Base-by-base conservation (phyloP, 139 green algal species). In the Mesostigma viride region DNA sequence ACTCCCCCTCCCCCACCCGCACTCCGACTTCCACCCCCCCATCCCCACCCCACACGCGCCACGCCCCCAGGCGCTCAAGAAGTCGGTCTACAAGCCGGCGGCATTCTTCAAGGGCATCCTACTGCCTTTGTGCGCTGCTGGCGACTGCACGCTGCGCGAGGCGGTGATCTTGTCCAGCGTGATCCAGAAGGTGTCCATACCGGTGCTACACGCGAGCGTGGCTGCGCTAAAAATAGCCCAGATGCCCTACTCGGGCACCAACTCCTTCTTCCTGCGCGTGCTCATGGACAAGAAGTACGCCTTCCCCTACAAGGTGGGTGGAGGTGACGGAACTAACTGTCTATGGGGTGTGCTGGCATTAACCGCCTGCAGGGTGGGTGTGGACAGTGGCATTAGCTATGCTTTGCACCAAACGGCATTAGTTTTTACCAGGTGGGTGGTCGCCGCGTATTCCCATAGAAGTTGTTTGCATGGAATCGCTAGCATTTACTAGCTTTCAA, bases 221-320 rank as follows among this genome's bases (percentile, higher is more conserved):
- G 76, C 88, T 58, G 74, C 97, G 76, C 75, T 95, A 69, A 86
- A 91, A 51, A 81, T 96, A 28, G 87, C 90, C 1, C 75, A 92
- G 76, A 86, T 98, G 86, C 70, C 82, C 14, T 99, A 97, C 81
- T 83, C 75, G 26, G 93, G 93, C 66, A 91, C 88, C 48, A 98
- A 88, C 58, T 68, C 76, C 70, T 99, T 97, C 85, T 97, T 99
- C 83, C 91, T 99, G 32, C 80, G 85, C 14, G 85, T 95, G 59
- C 81, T 99, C 73, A 78, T 99, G 74, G 89, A 99, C 79, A 99
- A 99, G 83, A 95, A 95, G 79, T 99, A 99, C 73, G 90, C 93
- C 4, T 74, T 99, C 80, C 93, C 93, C 3, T 96, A 95, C 81
- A 62, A 56, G 11, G 79, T n/a, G n/a, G n/a, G n/a, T n/a, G n/a